Conservation (phyloP, 1,139 yeast genomes). For the Arxiozyma slooffiae region DNA sequence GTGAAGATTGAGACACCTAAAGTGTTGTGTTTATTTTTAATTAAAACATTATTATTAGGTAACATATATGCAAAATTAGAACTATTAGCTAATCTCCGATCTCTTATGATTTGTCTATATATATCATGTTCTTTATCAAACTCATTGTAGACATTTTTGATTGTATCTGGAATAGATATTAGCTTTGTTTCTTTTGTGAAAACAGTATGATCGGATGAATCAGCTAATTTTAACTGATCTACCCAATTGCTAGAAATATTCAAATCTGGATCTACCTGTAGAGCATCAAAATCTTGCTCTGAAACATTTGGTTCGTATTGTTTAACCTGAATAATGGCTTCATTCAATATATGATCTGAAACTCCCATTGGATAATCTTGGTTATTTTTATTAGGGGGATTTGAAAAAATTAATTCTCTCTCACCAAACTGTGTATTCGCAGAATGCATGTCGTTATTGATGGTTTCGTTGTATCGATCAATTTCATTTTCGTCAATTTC, state of each 20-base stretch:
- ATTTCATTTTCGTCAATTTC: conserved; percentile 39
- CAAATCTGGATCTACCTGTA: conserved; percentile 35
- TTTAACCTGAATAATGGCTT: conserved; percentile 44
- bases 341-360: conserved; percentile 7
- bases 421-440: neutral
- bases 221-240: conserved; percentile 49
- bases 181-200: conserved; percentile 26
- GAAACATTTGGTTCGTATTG: conserved; percentile 56
- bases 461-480: conserved; percentile 9
- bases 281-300: conserved; percentile 36
- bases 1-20: conserved; percentile 7
- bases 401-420: neutral
- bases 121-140: conserved; percentile 31
- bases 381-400: neutral
- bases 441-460: conserved; percentile 4
- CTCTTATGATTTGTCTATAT: conserved; percentile 24
- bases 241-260: conserved; percentile 55
- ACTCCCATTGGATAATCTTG: neutral
- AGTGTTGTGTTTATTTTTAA: conserved; percentile 8
- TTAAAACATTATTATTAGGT: conserved; percentile 16
- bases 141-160: conserved; percentile 40
- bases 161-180: conserved; percentile 11
- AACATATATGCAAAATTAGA: conserved; percentile 25
- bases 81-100: conserved; percentile 19
- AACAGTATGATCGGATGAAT: conserved; percentile 41